Evolutionary conservation across 371 early-diverging fungal species (phyloP), one percentile per base, ranked within the genome.

Genomic region (Syncephalastrum sp.): DNA sequence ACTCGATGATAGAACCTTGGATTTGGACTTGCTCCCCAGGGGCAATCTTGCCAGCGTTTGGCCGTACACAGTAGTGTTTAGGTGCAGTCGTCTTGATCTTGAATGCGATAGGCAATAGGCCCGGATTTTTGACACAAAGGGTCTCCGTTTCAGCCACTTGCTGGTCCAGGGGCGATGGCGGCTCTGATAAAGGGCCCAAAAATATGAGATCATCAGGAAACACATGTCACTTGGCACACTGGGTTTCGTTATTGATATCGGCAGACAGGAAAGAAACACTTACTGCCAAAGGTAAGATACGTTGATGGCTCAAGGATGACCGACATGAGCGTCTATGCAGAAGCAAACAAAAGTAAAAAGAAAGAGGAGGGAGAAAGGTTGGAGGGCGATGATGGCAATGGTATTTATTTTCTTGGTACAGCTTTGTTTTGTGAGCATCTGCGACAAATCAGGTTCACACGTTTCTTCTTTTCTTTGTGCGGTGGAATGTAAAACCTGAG

Each of bases 61-160:
- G 98, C 25, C 96, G 87, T 41, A 99, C 94, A 64, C 93, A 94
- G 72, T 97, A 99, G 69, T 93, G 92, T 74, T 95, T 95, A 17
- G 99, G 99, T 0, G 95, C 94, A 7, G 98, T 99, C 4, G 99
- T 99, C 68, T 97, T 97, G 68, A 99, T 92, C 75, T 99, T 97
- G 80, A 95, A 99, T 12, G 91, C 88, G 38, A 91, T 76, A 0
- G 91, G 82, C 38, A 33, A 2, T 10, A 33, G 38, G 2, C 38
- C 38, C 38, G 38, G 38, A 33, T 33, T 33, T 12, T 33, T 33
- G 38, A 33, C 38, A 33, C 38, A 33, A 33, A 33, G 38, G 38
- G 38, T 33, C 38, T 8, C 38, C 8, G 38, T 33, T 33, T 33
- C 38, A 33, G 38, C 38, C 38, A 33, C 38, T 10, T 33, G 38